Evolutionary conservation across 345 rosid genomes (phyloP), one percentile per base, ranked within the genome.

Genomic region (sweet orange (Citrus sinensis)): DNA sequence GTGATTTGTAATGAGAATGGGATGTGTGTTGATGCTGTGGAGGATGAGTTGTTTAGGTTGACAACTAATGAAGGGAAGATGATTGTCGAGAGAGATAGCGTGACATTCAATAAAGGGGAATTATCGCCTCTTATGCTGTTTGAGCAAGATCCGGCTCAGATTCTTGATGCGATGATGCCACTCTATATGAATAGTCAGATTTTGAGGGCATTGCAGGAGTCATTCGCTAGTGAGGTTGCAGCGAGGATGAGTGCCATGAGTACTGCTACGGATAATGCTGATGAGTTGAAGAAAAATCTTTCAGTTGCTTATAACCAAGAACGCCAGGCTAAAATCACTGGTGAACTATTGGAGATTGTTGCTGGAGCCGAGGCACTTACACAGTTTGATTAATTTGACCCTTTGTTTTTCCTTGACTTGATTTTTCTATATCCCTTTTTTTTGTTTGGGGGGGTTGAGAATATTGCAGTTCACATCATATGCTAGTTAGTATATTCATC

Each of bases 141-240:
- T 76, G 98, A 93, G 85, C 98, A 93, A 83, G 97, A 93, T 70
- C 98, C 97, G 4, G 90, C 82, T 82, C 98, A 93, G 87, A 95
- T 93, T 84, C 92, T 95, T 60, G 98, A 95, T 81, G 97, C 98
- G 13, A 88, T 93, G 98, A 85, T 93, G 92, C 98, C 98, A 65
- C 86, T 93, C 80, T 93, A 95, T 84, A 51, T 93, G 80, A 93
- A 93, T 74, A 90, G 97, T 79, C 98, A 92, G 87, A 90, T 93
- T 81, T 80, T 95, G 85, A 90, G 94, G 81, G 93, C 94, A 29
- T 67, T 95, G 84, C 98, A 93, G 85, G 98, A 95, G 56, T 90
- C 97, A 4, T 72, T 89, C 14, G 98, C 97, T 4, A 95, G 98
- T 84, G 98, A 95, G 84, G 87, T 93, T 1, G 90, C 95, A 0